phyloP scores from a whole-genome alignment of 345 rosid genomes.

The Eucalyptus grandis region DNA sequence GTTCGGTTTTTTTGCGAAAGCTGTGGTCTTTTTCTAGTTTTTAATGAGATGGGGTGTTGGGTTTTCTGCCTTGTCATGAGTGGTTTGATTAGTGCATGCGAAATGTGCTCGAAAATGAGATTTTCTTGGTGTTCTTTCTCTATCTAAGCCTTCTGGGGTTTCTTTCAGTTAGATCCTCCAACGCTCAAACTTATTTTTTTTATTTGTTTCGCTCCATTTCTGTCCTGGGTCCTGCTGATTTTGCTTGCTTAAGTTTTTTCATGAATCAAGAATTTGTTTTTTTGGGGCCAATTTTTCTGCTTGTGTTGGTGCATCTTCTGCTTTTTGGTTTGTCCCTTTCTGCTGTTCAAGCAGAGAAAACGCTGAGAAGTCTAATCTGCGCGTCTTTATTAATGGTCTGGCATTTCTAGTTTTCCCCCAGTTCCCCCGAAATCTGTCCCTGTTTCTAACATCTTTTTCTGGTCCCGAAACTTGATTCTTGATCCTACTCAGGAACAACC shows the following conservation, averaged over 20 bases:
- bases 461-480: not conserved
- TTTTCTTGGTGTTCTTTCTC: not conserved
- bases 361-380: not conserved
- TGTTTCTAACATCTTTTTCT: not conserved
- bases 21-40: not conserved
- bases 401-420: not conserved
- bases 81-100: not conserved
- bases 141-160: not conserved
- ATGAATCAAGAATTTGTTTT: not conserved
- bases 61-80: not conserved
- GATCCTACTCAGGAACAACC: not conserved
- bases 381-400: not conserved
- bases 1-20: not conserved
- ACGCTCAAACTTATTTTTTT: not conserved
- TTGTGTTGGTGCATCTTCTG: not conserved
- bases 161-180: not conserved
- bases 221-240: not conserved
- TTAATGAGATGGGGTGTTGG: not conserved
- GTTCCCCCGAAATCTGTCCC: not conserved
- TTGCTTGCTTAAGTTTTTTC: not conserved
- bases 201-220: not conserved
- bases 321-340: not conserved
- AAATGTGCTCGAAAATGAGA: not conserved
- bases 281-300: not conserved
- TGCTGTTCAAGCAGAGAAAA: not conserved